These are phyloP conservation scores for Hymenoscyphus repandus DNA, from an alignment of 2,329 filamentous ascomycete genomes.

Conservation along the genomic window DNA sequence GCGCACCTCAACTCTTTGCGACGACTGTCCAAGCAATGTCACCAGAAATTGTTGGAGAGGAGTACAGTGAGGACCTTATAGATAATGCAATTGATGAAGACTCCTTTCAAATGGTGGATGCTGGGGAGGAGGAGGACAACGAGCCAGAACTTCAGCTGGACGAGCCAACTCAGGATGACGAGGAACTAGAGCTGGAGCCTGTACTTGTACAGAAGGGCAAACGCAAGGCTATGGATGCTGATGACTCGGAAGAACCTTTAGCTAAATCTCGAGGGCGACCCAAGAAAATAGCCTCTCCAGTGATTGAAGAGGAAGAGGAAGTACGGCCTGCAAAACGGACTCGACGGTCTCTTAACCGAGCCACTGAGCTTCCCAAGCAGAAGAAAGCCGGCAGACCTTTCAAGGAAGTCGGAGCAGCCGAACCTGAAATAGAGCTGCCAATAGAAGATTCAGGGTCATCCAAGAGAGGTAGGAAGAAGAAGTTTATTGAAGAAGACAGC, in stretches of 20 bases:
- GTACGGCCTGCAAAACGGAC: constrained; percentile 12
- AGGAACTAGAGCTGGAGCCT: constrained; percentile 6
- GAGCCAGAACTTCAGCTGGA: constrained; percentile 17
- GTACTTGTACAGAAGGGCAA: constrained; percentile 16
- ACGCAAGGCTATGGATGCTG: constrained; percentile 16
- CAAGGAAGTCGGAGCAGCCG: constrained; percentile 20
- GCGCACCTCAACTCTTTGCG: constrained; percentile 15
- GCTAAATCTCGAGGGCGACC: constrained; percentile 19
- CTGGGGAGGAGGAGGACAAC: constrained; percentile 30
- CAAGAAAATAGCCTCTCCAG: constrained; percentile 21
- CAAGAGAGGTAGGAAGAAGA: not conserved
- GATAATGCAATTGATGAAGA: constrained; percentile 44
- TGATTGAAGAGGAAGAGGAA: constrained; percentile 17
- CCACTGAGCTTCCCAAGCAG: constrained; percentile 23
- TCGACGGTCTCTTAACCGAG: constrained; percentile 11
- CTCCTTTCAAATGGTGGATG: constrained; percentile 21
- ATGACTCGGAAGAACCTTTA: constrained; percentile 7
- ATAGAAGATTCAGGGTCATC: not conserved
- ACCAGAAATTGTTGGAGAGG: constrained; percentile 21
- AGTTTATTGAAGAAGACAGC: constrained; percentile 3
- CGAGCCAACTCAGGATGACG: constrained; percentile 3
- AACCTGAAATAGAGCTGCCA: constrained; percentile 1
- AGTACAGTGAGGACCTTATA: constrained; percentile 37
- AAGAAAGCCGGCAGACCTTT: constrained; percentile 19
- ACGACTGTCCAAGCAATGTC: constrained; percentile 8